Conservation (phyloP, 1,284 basidiomycete genomes). For the Trametes versicolor region DNA sequence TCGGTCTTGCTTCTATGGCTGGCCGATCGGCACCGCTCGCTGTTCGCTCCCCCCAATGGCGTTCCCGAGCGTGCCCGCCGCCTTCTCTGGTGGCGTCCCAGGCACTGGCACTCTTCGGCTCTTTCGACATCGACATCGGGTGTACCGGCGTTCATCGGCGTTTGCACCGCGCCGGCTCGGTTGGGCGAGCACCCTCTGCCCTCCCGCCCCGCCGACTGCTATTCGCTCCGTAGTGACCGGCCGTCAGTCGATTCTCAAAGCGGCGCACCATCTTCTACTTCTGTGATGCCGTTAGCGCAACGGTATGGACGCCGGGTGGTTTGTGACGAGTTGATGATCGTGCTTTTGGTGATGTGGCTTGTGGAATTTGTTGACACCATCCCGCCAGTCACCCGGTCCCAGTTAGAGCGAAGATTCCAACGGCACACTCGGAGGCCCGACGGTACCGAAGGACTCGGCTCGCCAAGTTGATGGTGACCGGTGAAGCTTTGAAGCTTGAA, state of each 20-base stretch:
- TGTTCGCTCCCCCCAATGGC: not conserved
- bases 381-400: no score
- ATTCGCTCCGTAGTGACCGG: slow-evolving; percentile 11
- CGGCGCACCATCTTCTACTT: slow-evolving; percentile 7
- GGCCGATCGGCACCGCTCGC: slow-evolving; percentile 9
- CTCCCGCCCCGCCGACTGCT: not conserved
- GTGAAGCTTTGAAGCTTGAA: no score
- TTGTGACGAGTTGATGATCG: no score
- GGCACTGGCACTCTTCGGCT: not conserved
- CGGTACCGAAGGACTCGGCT: no score
- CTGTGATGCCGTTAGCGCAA: not conserved
- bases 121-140: not conserved
- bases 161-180: slow-evolving; percentile 4
- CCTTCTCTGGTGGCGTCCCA: not conserved
- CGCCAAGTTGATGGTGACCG: no score
- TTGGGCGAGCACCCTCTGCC: not conserved
- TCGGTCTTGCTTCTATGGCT: slow-evolving; percentile 5
- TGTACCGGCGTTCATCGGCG: not conserved
- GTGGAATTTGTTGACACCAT: no score
- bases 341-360: no score
- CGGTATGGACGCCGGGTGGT: no score
- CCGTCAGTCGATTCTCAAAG: not conserved
- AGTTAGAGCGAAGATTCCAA: no score
- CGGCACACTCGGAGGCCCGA: no score
- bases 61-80: slow-evolving; percentile 3